Conservation (phyloP, 2,329 filamentous ascomycete genomes). For the Colletotrichum sp. region DNA sequence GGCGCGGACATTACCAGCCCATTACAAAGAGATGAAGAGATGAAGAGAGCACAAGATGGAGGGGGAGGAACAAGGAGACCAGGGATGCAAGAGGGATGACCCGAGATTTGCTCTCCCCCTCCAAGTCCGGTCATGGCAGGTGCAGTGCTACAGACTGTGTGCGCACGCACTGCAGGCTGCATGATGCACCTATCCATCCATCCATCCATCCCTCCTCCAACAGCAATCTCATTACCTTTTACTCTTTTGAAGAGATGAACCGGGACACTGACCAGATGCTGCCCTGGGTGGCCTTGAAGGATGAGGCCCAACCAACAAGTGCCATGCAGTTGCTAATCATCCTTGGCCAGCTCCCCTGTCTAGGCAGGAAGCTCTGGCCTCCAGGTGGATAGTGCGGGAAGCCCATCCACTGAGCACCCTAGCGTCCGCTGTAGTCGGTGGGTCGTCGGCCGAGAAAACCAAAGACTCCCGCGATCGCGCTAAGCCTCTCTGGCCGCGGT, state of each 20-base stretch:
- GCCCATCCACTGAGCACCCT: conserved; percentile 14
- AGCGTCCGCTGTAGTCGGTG: conserved; percentile 7
- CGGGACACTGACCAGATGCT: neutral
- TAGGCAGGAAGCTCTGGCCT: conserved; percentile 3
- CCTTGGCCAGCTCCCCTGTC: neutral
- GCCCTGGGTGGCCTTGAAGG: neutral
- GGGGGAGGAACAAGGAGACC: neutral
- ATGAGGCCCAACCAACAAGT: neutral
- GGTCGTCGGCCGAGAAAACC: neutral
- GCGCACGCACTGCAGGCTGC: conserved; percentile 12
- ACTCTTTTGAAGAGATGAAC: neutral
- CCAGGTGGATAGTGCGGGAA: conserved; percentile 1
- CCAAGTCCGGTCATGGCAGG: neutral
- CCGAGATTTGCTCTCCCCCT: neutral
- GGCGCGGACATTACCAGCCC: neutral
- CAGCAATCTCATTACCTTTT: neutral
- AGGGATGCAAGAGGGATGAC: neutral
- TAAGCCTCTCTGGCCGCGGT: neutral
- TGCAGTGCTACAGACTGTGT: conserved; percentile 14
- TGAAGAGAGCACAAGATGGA: neutral
- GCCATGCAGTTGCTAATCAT: neutral
- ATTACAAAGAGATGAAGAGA: neutral
- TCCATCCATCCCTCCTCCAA: neutral
- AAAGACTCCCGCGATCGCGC: neutral
- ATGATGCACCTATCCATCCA: neutral